Evolutionary conservation across 2,329 filamentous ascomycete species (phyloP), one percentile per base, ranked within the genome.

Genomic region (Cladorrhinum sp.): DNA sequence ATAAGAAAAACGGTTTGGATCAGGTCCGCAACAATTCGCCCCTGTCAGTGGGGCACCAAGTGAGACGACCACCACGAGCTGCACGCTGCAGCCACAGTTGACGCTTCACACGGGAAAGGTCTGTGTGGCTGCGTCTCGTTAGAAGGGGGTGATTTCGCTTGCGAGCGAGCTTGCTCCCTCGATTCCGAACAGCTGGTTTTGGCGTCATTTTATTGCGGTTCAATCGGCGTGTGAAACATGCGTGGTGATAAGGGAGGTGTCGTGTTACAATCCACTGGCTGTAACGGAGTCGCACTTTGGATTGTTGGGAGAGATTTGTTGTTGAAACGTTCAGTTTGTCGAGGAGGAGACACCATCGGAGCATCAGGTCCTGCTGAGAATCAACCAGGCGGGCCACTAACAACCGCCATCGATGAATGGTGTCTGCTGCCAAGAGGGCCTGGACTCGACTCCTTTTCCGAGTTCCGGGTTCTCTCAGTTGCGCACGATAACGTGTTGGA

Each of bases 401-500:
- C n/a, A n/a, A n/a, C n/a, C n/a, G n/a, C n/a, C n/a, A n/a, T n/a
- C n/a, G n/a, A n/a, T 14, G 36, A 42, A 42, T 42, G 36, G 36
- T n/a, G 36, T 46, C n/a, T 8, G n/a, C 16, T 23, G 55, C 59
- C 59, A 61, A 58, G 59, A 55, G 26, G 59, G 59, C 50, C 59
- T 55, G 20, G 59, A 51, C 50, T 52, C 23, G 14, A 9, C 16
- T 46, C 6, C 3, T 23, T 30, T 30, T 23, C 20, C 14, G 52
- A 52, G 55, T 55, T 48, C 42, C 51, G 51, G 51, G 24, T 54
- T 28, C 26, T 20, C 5, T 54, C n/a, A 46, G n/a, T 21, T 46
- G n/a, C 3, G 36, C 5, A 30, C 26, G 4, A 30, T n/a, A n/a
- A n/a, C n/a, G n/a, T n/a, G 26, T 30, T 30, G 36, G 10, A 42